Evolutionary conservation across 108 stramenopile species (phyloP).

Genomic region (Mediolabrus comicus): DNA sequence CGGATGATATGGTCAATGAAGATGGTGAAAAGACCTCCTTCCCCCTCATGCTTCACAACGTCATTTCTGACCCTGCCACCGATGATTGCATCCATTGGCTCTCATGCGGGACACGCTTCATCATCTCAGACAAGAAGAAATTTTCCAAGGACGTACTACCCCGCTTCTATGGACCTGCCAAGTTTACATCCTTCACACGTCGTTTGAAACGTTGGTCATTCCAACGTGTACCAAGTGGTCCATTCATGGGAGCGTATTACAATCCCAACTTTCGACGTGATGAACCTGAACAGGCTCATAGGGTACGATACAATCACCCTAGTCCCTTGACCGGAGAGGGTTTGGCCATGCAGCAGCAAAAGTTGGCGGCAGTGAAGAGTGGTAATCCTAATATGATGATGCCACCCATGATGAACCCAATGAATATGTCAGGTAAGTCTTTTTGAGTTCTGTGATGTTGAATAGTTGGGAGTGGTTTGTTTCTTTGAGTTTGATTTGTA

Average conservation of each 20-base stretch:
- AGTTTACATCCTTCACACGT: conserved; percentile 74
- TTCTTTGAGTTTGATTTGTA: too few relatives aligned
- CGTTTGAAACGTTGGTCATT: conserved; percentile 68
- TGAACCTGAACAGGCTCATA: conserved; percentile 29
- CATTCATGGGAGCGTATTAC: conserved; percentile 58
- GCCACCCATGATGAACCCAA: background rate
- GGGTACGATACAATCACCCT: conserved; percentile 35
- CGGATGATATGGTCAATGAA: conserved; percentile 4
- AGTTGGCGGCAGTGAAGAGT: conserved; percentile 22
- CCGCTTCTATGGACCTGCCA: conserved; percentile 50
- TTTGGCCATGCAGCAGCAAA: conserved; percentile 26
- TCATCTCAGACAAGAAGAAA: conserved; percentile 61
- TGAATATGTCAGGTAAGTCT: background rate
- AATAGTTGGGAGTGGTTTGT: too few relatives aligned
- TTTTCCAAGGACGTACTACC: conserved; percentile 62
- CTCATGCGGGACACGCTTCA: conserved; percentile 60
- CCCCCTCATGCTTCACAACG: conserved; percentile 37
- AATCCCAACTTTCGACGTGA: conserved; percentile 46
- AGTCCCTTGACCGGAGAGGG: conserved; percentile 16
- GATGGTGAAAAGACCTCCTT: conserved; percentile 36
- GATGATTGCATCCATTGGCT: conserved; percentile 55
- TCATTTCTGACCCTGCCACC: conserved; percentile 32
- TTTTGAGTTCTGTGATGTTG: background rate
- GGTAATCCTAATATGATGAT: too few relatives aligned
- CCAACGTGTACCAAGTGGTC: conserved; percentile 48